These are phyloP conservation scores for Coniosporium apollinis DNA, from an alignment of 495 filamentous ascomycete species.

Conservation along the genomic window DNA sequence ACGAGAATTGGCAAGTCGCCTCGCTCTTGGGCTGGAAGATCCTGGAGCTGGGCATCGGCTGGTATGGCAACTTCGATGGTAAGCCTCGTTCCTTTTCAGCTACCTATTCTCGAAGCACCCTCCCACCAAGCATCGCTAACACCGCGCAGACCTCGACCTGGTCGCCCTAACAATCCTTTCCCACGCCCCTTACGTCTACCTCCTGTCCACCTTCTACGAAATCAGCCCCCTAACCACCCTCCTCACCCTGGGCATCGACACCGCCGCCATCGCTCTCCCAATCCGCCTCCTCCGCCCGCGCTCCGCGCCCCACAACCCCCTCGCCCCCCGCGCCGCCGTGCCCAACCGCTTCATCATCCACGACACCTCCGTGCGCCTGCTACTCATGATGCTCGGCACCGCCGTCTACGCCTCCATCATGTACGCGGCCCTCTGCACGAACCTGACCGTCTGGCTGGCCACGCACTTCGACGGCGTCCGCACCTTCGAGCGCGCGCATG, in stretches of 20 bases:
- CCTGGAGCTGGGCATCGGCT: conserved; percentile 50
- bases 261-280: conserved; percentile 48
- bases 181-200: conserved; percentile 51
- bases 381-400: conserved; percentile 46
- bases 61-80: conserved; percentile 57
- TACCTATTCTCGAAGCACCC: background rate
- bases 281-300: conserved; percentile 52
- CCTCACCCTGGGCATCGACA: conserved; percentile 42
- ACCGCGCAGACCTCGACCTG: conserved; percentile 43
- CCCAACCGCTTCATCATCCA: conserved; percentile 54
- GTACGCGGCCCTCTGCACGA: conserved; percentile 43
- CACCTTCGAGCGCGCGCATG: conserved; percentile 44
- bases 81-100: conserved; percentile 9
- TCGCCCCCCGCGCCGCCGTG: conserved; percentile 23
- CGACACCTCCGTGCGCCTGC: conserved; percentile 42
- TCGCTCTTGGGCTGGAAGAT: conserved; percentile 49
- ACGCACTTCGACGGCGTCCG: conserved; percentile 51
- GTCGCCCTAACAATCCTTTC: conserved; percentile 49
- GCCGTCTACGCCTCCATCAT: conserved; percentile 51
- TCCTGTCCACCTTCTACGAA: conserved; percentile 58
- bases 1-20: conserved; percentile 42
- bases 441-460: conserved; percentile 50
- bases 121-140: no score
- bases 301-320: conserved; percentile 43
- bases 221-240: conserved; percentile 40